Base-by-base conservation (phyloP, 75 land plant genomes). In the Cunninghamia lanceolata region DNA sequence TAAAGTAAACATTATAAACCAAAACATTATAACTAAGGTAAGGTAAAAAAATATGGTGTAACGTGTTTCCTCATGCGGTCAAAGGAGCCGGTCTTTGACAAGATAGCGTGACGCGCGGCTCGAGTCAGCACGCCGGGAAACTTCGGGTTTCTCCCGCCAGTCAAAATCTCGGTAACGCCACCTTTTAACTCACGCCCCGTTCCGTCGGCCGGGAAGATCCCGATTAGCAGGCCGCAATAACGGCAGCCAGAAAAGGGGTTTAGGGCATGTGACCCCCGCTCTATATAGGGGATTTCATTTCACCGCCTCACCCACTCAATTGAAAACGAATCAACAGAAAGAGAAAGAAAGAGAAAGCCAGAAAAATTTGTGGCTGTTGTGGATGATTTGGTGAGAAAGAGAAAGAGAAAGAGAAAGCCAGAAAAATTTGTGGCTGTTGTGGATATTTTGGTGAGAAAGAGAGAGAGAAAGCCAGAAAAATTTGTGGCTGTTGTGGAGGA, bases 51-150 rank as follows among this genome's bases (percentile, higher is more conserved):
- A 70, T 19, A 70, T 70, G 74, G 14, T 1, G 53, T 50, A 50
- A 50, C 53, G 53, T 50, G 53, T 50, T 50, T 28, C 25, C 14
- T 11, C 10, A 45, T 25, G 8, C 82, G 11, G 82, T 80, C 82
- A 80, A 80, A 80, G 30, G 3, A n/a, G 82, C 16, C 52, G 16
- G 30, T 80, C 82, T 80, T 80, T 45, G 82, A 80, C 50, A 45
- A 80, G 47, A 39, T 39, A 25, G 50, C 42, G 47, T 28, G 34
- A 80, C 50, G 82, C 50, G 82, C 82, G 82, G 82, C 82, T 80
- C 50, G 82, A 80, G 82, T 45, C 50, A 40, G 32, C 82, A 80
- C 30, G 82, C 82, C 50, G 82, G 82, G 50, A 80, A 80, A 43
- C 46, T 80, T 43, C 30, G 63, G 52, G 63, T 35, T 36, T 30